Evolutionary conservation across 805 yeast genomes (phyloP), one percentile per base, ranked within the genome.

Genomic region (Wickerhamomyces strasburgensis): DNA sequence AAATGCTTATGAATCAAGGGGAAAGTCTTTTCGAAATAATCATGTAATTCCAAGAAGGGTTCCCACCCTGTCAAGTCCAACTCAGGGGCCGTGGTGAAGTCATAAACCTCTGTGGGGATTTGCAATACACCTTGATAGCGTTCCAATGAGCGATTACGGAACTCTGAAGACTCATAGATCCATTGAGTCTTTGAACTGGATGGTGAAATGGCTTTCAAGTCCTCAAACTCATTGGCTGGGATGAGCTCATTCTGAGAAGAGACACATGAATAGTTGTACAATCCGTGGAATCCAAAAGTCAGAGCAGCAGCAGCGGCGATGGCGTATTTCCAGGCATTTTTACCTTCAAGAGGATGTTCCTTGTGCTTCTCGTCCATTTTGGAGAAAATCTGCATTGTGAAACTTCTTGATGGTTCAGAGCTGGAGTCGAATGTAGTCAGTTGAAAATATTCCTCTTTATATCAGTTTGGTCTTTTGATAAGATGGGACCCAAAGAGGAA

Each of bases 61-160:
- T 42, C 51, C 67, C 73, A 70, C 7, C 52, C 51, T 29, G 58
- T 11, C 6, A 57, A 48, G 26, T 60, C 49, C 5, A 51, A 51
- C n/a, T 40, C 38, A 5, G 67, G 67, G 9, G 43, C 34, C 10
- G 59, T 61, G 33, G 58, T 58, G 16, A 67, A 69, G 54, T 86
- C 95, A 44, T 57, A 68, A 14, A 78, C 68, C 44, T 74, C 78
- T 2, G 94, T 83, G 29, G 79, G 78, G 39, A 82, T 67, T 49
- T 68, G 68, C 17, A 84, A 70, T 1, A 89, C 84, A 5, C 72
- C 75, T 9, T 74, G 58, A 38, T 78, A 63, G 43, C 66, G 72
- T 9, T 49, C 51, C 14, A 70, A 69, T 0, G 82, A 68, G 15
- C 44, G 44, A 27, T 61, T 51, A 37, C 65, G 60, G 47, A 61